These are phyloP conservation scores for Mycena amicta DNA, from an alignment of 768 basidiomycete genomes.

Conservation along the genomic window DNA sequence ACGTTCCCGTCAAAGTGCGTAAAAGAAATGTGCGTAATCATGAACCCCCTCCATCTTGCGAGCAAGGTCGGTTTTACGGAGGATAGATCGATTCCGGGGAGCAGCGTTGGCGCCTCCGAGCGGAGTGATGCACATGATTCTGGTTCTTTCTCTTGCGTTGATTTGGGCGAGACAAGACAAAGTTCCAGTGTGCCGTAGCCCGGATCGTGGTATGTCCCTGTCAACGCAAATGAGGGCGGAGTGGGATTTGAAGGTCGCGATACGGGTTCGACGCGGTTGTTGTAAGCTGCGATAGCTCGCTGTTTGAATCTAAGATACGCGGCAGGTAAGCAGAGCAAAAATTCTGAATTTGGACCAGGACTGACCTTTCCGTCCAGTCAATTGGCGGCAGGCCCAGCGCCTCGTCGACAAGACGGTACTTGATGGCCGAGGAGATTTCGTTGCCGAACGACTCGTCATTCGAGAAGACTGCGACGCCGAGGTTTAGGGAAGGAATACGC, in stretches of 20 bases:
- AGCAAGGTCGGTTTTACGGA: slow-evolving; percentile 28
- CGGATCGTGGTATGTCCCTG: slow-evolving; percentile 13
- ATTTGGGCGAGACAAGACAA: slow-evolving; percentile 7
- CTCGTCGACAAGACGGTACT: slow-evolving; percentile 28
- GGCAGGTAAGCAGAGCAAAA: not conserved
- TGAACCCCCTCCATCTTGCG: slow-evolving; percentile 21
- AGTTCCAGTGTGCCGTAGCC: slow-evolving; percentile 16
- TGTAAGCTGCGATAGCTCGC: not conserved
- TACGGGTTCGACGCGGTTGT: slow-evolving; percentile 1
- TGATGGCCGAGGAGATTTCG: slow-evolving; percentile 23
- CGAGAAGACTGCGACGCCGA: slow-evolving; percentile 32
- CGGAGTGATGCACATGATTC: slow-evolving; percentile 19
- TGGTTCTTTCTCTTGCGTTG: slow-evolving; percentile 4
- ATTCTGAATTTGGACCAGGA: slow-evolving; percentile 1
- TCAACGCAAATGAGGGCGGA: slow-evolving; percentile 5
- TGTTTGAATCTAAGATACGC: not conserved
- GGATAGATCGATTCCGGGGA: slow-evolving; percentile 26
- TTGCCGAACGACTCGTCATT: slow-evolving; percentile 30
- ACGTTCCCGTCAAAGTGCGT: slow-evolving; percentile 28
- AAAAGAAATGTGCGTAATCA: slow-evolving; percentile 23
- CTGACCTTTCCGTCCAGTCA: slow-evolving; percentile 30
- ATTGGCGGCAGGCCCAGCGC: slow-evolving; percentile 23
- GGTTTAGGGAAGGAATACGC: slow-evolving; percentile 26
- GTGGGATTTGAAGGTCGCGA: slow-evolving; percentile 8
- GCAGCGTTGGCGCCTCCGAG: slow-evolving; percentile 19